These are phyloP conservation scores for Anethum foeniculum DNA, from an alignment of 140 eudicot species.

Conservation along the genomic window DNA sequence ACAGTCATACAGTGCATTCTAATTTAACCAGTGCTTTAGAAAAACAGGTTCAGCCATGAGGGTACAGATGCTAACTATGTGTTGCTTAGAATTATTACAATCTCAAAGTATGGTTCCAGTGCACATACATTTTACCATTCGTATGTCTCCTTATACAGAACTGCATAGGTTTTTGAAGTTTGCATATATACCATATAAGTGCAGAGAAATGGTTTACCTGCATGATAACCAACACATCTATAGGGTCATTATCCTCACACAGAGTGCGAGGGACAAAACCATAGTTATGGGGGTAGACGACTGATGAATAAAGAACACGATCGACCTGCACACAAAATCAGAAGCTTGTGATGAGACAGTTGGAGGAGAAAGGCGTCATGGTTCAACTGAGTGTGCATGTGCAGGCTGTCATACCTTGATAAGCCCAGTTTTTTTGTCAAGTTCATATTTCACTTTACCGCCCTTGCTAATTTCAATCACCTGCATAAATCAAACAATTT, in stretches of 20 bases:
- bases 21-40: background rate
- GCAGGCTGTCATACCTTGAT: constrained; percentile 35
- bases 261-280: constrained; percentile 67
- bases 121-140: background rate
- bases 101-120: background rate
- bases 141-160: background rate
- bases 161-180: background rate
- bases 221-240: constrained; percentile 69
- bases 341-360: background rate
- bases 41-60: background rate
- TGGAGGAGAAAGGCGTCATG: background rate
- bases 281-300: constrained; percentile 65
- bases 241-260: constrained; percentile 62
- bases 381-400: background rate
- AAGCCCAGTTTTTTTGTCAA: constrained; percentile 62
- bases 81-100: background rate
- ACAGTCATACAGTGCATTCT: background rate
- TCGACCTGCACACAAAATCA: constrained; percentile 37
- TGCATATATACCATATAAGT: background rate
- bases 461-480: constrained; percentile 62
- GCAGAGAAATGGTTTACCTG: constrained; percentile 31
- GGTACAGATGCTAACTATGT: background rate
- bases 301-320: constrained; percentile 63
- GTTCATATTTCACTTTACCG: constrained; percentile 62
- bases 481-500: constrained; percentile 18